Evolutionary conservation across 2,329 filamentous ascomycete genomes (phyloP).

Genomic region (Microcera coccophila): DNA sequence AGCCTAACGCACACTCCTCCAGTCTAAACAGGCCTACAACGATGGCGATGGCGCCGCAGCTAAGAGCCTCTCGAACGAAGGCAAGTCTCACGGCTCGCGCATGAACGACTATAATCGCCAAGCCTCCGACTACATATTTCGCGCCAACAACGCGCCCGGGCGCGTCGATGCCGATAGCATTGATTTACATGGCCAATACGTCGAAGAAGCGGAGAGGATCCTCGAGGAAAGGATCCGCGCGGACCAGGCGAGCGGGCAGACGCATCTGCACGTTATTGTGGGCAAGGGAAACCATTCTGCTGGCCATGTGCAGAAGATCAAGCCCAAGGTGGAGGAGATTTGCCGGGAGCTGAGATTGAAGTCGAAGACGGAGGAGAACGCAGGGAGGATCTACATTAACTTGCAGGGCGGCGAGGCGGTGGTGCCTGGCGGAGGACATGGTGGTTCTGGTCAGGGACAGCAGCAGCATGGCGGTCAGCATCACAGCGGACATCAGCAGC

Average conservation of each 20-base stretch:
- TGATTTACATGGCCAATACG: constrained; percentile 90
- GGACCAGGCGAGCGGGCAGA: constrained; percentile 68
- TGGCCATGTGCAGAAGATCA: constrained; percentile 85
- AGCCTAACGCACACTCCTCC: neutral
- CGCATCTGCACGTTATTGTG: constrained; percentile 89
- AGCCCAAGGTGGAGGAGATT: constrained; percentile 86
- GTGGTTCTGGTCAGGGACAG: constrained; percentile 41
- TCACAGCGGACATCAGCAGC: constrained; percentile 28
- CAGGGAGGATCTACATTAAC: constrained; percentile 84
- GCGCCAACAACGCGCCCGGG: constrained; percentile 81
- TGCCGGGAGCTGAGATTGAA: constrained; percentile 79
- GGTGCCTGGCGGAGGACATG: constrained; percentile 39
- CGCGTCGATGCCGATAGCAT: constrained; percentile 78
- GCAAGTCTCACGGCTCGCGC: constrained; percentile 75
- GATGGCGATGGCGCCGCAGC: constrained; percentile 79
- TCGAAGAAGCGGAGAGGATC: constrained; percentile 91
- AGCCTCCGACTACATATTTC: constrained; percentile 91
- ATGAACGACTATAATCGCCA: constrained; percentile 90
- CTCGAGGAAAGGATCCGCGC: constrained; percentile 80
- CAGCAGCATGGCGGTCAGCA: constrained; percentile 35
- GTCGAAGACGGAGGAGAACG: constrained; percentile 83
- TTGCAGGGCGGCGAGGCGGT: constrained; percentile 67
- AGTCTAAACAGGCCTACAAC: constrained; percentile 77
- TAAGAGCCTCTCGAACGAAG: constrained; percentile 78
- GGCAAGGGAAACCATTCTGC: constrained; percentile 88